phyloP scores from a whole-genome alignment of 192 early-diverging fungal genomes.

The Diversispora eburnea region DNA sequence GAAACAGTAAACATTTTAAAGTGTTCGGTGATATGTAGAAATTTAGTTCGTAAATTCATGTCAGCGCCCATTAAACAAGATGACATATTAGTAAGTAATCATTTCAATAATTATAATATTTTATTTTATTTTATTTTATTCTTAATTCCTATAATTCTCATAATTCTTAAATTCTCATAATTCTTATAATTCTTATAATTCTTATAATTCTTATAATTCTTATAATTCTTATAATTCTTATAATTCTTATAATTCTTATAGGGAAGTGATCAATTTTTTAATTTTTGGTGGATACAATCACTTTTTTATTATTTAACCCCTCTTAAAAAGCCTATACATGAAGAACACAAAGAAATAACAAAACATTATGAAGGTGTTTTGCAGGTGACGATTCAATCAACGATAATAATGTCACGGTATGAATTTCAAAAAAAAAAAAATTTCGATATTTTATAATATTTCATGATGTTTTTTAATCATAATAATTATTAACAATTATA shows the following conservation, averaged over 20 bases:
- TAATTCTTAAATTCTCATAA: too few relatives aligned
- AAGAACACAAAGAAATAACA: not conserved
- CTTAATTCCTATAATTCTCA: too few relatives aligned
- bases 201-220: too few relatives aligned
- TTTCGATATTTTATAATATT: too few relatives aligned
- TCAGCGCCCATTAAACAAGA: not conserved
- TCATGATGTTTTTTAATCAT: not conserved
- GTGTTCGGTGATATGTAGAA: constrained; percentile 2
- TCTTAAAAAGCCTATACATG: not conserved
- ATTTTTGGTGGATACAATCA: constrained; percentile 16
- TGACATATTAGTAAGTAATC: constrained; percentile 7
- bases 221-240: too few relatives aligned
- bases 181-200: not conserved
- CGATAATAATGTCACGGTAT: too few relatives aligned
- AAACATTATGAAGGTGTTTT: not conserved
- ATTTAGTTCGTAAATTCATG: constrained; percentile 3
- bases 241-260: not conserved
- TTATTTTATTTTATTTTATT: not conserved
- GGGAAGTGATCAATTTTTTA: not conserved
- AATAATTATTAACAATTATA: not conserved
- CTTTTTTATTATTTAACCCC: not conserved
- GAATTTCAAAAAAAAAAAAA: too few relatives aligned
- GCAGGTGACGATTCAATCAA: too few relatives aligned
- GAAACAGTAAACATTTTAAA: not conserved
- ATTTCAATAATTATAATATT: not conserved